phyloP scores from a whole-genome alignment of 371 early-diverging fungal species.

The Funneliformis caledonium region DNA sequence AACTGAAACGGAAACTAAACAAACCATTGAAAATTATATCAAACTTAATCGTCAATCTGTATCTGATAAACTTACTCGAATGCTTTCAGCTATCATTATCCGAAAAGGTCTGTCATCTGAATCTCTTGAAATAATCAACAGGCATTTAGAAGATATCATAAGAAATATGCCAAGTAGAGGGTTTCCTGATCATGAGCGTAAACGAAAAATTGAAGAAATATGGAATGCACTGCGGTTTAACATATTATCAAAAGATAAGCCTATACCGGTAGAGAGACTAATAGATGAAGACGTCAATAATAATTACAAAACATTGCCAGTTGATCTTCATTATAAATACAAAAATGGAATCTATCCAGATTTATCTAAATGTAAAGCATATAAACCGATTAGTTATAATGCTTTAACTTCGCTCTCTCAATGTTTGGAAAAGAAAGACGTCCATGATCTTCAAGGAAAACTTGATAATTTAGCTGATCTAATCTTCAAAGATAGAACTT shows the following conservation, averaged over 20 bases:
- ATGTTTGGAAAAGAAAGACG: not conserved
- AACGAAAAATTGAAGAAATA: not conserved
- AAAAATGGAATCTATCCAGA: not conserved
- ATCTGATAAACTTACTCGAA: slow-evolving; percentile 20
- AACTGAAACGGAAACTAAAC: not conserved
- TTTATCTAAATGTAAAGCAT: slow-evolving; percentile 10
- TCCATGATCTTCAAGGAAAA: not conserved
- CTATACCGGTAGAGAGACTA: not conserved
- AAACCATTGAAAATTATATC: slow-evolving; percentile 29
- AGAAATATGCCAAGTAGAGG: not conserved
- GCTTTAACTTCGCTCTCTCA: not conserved
- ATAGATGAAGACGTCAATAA: too few relatives aligned
- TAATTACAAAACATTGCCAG: too few relatives aligned
- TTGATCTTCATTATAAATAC: not conserved
- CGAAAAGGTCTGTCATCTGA: slow-evolving; percentile 22
- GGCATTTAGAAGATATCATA: not conserved
- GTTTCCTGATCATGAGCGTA: not conserved
- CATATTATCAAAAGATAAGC: not conserved
- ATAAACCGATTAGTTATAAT: not conserved
- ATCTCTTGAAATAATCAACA: slow-evolving; percentile 13
- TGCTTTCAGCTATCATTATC: slow-evolving; percentile 3
- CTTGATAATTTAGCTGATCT: not conserved
- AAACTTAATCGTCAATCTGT: slow-evolving; percentile 10
- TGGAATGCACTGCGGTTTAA: not conserved
- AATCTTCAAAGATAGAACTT: not conserved